Conservation (phyloP, 1,284 basidiomycete species). For the Malassezia yamatoensis region DNA sequence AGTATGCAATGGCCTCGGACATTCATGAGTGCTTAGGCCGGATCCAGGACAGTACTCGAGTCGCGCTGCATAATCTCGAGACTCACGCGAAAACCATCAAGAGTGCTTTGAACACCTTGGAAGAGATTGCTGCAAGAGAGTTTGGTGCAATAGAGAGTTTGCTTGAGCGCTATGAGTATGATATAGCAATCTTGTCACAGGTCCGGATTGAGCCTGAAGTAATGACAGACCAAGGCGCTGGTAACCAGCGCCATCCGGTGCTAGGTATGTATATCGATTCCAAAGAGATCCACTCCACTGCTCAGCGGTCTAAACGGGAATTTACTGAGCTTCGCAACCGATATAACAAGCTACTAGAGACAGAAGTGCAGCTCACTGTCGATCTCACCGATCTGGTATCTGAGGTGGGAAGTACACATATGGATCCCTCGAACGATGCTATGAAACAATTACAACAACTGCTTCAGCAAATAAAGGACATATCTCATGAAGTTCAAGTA, state of each 20-base stretch:
- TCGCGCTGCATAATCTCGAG: constrained; percentile 38
- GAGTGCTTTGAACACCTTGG: constrained; percentile 22
- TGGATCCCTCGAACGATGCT: constrained; percentile 29
- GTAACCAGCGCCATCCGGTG: constrained; percentile 6
- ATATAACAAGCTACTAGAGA: constrained; percentile 20
- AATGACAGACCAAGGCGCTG: constrained; percentile 17
- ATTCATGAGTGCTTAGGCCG: constrained; percentile 21
- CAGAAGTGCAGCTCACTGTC: constrained; percentile 22
- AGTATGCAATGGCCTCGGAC: constrained; percentile 13
- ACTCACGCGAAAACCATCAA: constrained; percentile 35
- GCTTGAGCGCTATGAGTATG: constrained; percentile 33
- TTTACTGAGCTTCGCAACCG: constrained; percentile 24
- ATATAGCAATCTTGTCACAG: constrained; percentile 31
- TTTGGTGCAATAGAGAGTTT: constrained; percentile 34
- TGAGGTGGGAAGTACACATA: constrained; percentile 31
- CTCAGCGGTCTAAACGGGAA: constrained; percentile 26
- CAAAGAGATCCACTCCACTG: constrained; percentile 32
- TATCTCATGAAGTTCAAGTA: constrained; percentile 2
- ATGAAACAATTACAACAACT: constrained; percentile 27
- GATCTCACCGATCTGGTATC: constrained; percentile 24
- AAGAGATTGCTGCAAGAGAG: constrained; percentile 26
- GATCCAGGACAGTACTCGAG: constrained; percentile 32
- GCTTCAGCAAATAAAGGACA: not conserved
- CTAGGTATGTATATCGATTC: constrained; percentile 37
- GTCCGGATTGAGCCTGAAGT: constrained; percentile 35